A percentile compares a stretch with the other conserved stretches of the same genome.
phyloP scores from a whole-genome alignment of 2,329 filamentous ascomycete species.

The Trichoderma sp. region DNA sequence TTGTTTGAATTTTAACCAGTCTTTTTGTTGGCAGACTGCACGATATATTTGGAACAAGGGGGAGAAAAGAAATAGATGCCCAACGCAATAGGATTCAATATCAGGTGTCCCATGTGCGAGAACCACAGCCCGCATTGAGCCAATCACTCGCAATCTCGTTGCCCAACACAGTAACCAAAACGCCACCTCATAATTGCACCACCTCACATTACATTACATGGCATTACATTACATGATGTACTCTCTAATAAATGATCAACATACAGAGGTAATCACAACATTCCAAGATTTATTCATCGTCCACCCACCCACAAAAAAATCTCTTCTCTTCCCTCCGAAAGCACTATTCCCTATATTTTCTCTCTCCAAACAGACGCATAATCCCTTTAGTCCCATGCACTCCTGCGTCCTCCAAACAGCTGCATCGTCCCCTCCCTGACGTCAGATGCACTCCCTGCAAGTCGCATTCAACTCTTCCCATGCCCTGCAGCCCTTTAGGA shows the following conservation, averaged over 20 bases:
- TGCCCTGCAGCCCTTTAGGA: neutral
- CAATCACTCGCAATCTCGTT: neutral
- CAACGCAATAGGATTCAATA: neutral
- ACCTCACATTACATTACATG: neutral
- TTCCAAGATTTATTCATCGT: neutral
- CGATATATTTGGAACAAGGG: neutral
- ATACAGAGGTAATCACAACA: too few species aligned
- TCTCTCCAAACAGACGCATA: neutral
- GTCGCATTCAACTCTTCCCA: neutral
- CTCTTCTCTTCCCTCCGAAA: neutral
- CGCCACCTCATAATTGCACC: constrained; percentile 1
- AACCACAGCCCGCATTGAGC: neutral
- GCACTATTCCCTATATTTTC: too few species aligned
- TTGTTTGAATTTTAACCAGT: neutral
- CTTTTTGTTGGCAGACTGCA: neutral
- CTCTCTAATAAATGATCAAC: neutral
- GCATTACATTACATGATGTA: neutral
- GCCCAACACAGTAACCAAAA: neutral
- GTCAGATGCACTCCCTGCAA: neutral
- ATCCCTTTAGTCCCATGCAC: constrained; percentile 1
- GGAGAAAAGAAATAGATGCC: neutral
- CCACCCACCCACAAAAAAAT: neutral
- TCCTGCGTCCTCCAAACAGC: neutral
- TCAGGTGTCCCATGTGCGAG: neutral
- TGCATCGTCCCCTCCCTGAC: neutral